These are phyloP conservation scores for Puccinia brachypodii DNA, from an alignment of 1,284 basidiomycete genomes.

Conservation along the genomic window DNA sequence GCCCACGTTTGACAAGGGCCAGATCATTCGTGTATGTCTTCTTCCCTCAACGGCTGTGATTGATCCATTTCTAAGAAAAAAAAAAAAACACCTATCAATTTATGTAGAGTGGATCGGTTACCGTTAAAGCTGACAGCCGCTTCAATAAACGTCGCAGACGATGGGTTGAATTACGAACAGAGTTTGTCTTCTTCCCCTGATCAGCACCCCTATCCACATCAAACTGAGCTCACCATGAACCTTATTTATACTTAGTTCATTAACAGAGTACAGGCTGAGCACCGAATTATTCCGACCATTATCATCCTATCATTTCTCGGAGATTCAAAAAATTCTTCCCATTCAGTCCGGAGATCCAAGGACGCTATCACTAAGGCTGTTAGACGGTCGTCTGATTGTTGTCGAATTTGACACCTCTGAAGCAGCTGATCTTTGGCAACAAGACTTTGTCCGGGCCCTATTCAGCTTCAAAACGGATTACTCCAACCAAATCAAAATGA, in stretches of 20 bases:
- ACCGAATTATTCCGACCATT: slow-evolving; percentile 54
- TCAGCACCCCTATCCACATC: neutral
- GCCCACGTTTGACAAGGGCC: slow-evolving; percentile 42
- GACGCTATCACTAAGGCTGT: slow-evolving; percentile 51
- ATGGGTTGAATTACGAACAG: slow-evolving; percentile 45
- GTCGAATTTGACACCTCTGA: slow-evolving; percentile 55
- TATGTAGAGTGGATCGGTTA: slow-evolving; percentile 42
- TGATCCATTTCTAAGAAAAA: too few species aligned
- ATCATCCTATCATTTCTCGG: slow-evolving; percentile 51
- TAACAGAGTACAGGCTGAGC: slow-evolving; percentile 53
- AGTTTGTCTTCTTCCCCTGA: slow-evolving; percentile 22
- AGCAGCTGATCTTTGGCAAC: slow-evolving; percentile 51
- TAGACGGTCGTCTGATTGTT: slow-evolving; percentile 49
- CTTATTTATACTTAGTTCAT: slow-evolving; percentile 30
- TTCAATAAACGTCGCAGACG: slow-evolving; percentile 36
- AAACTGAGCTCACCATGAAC: neutral
- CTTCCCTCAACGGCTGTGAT: neutral
- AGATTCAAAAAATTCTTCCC: slow-evolving; percentile 52
- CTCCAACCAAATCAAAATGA: slow-evolving; percentile 52
- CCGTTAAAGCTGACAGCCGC: slow-evolving; percentile 17
- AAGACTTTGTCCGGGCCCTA: slow-evolving; percentile 52
- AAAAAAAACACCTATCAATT: neutral
- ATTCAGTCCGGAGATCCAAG: slow-evolving; percentile 51
- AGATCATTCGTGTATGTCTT: slow-evolving; percentile 40
- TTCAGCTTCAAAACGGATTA: slow-evolving; percentile 51